Evolutionary conservation across 2,329 filamentous ascomycete genomes (phyloP).

Genomic region (Arachnomyces sp.): DNA sequence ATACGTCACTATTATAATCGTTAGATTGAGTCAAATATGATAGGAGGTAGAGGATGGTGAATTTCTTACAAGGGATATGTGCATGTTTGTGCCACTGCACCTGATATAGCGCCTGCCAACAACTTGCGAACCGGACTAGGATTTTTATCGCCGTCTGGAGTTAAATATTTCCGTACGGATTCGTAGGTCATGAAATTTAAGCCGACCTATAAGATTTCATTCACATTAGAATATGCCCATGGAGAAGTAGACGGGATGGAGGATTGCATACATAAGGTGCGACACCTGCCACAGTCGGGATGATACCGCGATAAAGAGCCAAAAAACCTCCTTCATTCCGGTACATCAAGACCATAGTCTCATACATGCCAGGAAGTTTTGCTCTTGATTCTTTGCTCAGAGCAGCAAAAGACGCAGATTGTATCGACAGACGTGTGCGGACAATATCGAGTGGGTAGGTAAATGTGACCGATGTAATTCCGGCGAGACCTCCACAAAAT

Average conservation of each 20-base stretch:
- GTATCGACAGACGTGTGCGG: constrained; percentile 87
- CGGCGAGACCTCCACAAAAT: constrained; percentile 82
- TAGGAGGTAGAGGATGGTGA: constrained; percentile 2
- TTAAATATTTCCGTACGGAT: constrained; percentile 73
- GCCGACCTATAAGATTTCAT: constrained; percentile 56
- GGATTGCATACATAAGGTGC: constrained; percentile 70
- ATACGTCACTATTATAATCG: constrained; percentile 60
- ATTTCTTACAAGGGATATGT: constrained; percentile 87
- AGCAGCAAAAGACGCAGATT: constrained; percentile 87
- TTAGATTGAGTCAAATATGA: constrained; percentile 10
- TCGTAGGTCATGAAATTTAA: constrained; percentile 99
- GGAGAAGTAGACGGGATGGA: constrained; percentile 1
- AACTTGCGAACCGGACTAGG: constrained; percentile 75
- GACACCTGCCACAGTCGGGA: constrained; percentile 90
- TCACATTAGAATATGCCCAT: constrained; percentile 13
- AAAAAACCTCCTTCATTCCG: constrained; percentile 75
- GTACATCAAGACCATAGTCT: constrained; percentile 76
- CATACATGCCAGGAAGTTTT: constrained; percentile 86
- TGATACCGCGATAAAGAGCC: constrained; percentile 87
- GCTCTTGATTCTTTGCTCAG: constrained; percentile 53
- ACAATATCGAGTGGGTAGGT: constrained; percentile 98
- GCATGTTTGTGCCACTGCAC: constrained; percentile 91
- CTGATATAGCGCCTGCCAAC: constrained; percentile 84
- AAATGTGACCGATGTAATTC: constrained; percentile 88
- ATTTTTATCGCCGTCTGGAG: constrained; percentile 78